A percentile compares a stretch with the other conserved stretches of the same genome.
These are phyloP conservation scores for Apiotrichum porosum DNA, from an alignment of 1,284 basidiomycete genomes.

Conservation along the genomic window DNA sequence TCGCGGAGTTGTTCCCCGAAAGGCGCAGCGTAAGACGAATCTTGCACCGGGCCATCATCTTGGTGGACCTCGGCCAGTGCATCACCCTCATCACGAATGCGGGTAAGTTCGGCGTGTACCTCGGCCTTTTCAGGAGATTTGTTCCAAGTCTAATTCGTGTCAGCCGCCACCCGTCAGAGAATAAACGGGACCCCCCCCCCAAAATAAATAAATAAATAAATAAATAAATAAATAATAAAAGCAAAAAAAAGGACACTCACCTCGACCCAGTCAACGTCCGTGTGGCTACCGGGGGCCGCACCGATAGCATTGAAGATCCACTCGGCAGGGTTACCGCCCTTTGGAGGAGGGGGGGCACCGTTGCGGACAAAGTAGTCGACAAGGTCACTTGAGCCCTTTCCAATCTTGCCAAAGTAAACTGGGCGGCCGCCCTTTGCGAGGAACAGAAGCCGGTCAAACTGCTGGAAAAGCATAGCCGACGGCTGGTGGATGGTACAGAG, in stretches of 20 bases:
- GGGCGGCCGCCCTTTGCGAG: slow-evolving; percentile 45
- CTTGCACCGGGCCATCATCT: slow-evolving; percentile 28
- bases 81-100: slow-evolving; percentile 43
- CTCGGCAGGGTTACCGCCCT: slow-evolving; percentile 32
- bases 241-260: too few relatives aligned
- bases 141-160: slow-evolving; percentile 65
- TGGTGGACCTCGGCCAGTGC: slow-evolving; percentile 18
- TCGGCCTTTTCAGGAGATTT: slow-evolving; percentile 48
- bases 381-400: slow-evolving; percentile 46
- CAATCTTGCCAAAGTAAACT: slow-evolving; percentile 28
- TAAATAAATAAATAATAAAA: too few relatives aligned
- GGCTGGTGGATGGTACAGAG: slow-evolving; percentile 51
- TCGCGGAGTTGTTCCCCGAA: slow-evolving; percentile 54
- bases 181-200: too few relatives aligned
- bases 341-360: slow-evolving; percentile 16
- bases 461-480: slow-evolving; percentile 40
- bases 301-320: slow-evolving; percentile 57
- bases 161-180: too few relatives aligned
- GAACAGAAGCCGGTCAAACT: slow-evolving; percentile 43
- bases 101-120: slow-evolving; percentile 50
- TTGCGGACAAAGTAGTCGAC: slow-evolving; percentile 19
- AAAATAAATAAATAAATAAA: too few relatives aligned
- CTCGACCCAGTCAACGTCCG: slow-evolving; percentile 65
- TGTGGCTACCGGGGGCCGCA: slow-evolving; percentile 59
- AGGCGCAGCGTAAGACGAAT: slow-evolving; percentile 56